Evolutionary conservation across 1,284 basidiomycete species (phyloP), one percentile per base, ranked within the genome.

Genomic region (Marasmius oreades): DNA sequence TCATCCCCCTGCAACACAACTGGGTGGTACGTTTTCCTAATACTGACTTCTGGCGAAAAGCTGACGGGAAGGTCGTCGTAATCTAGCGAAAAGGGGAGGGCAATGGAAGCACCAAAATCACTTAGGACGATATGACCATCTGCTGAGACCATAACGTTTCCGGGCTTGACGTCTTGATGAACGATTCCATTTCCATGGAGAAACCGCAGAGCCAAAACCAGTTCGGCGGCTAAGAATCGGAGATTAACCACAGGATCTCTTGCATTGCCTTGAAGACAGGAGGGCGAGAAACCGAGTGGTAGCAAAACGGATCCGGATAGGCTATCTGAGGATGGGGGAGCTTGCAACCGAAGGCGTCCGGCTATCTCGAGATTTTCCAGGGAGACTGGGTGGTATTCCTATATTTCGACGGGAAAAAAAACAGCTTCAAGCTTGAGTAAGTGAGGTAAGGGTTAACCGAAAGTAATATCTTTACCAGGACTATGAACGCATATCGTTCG

Each of bases 121-220:
- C 87, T 79, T 14, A 84, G 82, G 1, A 84, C 82, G 53, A 85
- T 64, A 52, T 74, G 71, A 0, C 72, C 71, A 5, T 62, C 44
- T 26, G 58, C 56, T 2, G 72, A 71, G 28, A 73, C 59, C 62
- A 71, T 64, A 22, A 73, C 61, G 51, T 72, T 73, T 18, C 63
- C 61, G 16, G 71, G 70, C 46, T 70, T 71, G 52, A 73, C 62
- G 50, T 71, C 69, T 55, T 70, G 70, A 53, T 73, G 71, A 18
- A 73, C 64, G 66, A 62, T 81, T 67, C 80, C 77, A 56, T 80
- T 78, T 31, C 74, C 70, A 64, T 88, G 86, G 26, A 88, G 72
- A 64, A 86, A 88, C 51, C 82, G 76, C 16, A 88, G 67, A 0
- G 82, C 85, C 44, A 86, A 67, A 1, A 81, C 77, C 34, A 88